Conservation (phyloP, 2,329 filamentous ascomycete genomes). For the Colletotrichum simmondsii region DNA sequence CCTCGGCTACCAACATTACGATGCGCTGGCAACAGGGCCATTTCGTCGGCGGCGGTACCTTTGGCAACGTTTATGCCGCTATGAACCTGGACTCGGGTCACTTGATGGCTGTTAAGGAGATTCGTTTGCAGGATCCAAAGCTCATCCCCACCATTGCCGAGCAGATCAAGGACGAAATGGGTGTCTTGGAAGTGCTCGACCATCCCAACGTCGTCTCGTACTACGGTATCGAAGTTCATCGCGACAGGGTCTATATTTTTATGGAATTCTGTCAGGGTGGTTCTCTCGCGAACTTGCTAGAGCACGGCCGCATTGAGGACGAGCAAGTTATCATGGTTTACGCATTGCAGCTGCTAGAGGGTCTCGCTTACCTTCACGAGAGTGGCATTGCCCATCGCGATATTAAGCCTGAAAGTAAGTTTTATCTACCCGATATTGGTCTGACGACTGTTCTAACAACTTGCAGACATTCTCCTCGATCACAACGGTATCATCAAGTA, state of each 20-base stretch:
- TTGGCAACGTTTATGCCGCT: conserved; percentile 96
- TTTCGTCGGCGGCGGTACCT: conserved; percentile 95
- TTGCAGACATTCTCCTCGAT: conserved; percentile 88
- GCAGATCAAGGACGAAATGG: conserved; percentile 97
- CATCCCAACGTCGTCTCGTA: conserved; percentile 99
- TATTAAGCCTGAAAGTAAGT: conserved; percentile 95
- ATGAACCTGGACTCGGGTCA: conserved; percentile 97
- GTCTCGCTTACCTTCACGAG: conserved; percentile 92
- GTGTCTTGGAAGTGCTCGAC: conserved; percentile 92
- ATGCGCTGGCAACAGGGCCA: conserved; percentile 99
- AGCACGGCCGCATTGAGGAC: conserved; percentile 97
- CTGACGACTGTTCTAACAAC: conserved; percentile 32
- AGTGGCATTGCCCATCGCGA: conserved; percentile 93
- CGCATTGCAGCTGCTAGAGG: conserved; percentile 91
- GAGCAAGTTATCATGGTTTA: conserved; percentile 98
- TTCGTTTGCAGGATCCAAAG: conserved; percentile 95
- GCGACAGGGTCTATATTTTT: conserved; percentile 99
- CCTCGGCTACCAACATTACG: conserved; percentile 93
- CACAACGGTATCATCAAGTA: conserved; percentile 99
- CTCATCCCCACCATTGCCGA: conserved; percentile 93
- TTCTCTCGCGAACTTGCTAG: conserved; percentile 87
- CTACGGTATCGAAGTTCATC: conserved; percentile 96
- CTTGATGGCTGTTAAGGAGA: conserved; percentile 98
- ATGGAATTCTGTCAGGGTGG: conserved; percentile 99
- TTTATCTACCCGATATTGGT: not conserved